Percentiles rank a stretch among this genome's conserved stretches.
phyloP scores from a whole-genome alignment of 371 early-diverging fungal genomes.

The Amoeboaphelidium protococcarum region DNA sequence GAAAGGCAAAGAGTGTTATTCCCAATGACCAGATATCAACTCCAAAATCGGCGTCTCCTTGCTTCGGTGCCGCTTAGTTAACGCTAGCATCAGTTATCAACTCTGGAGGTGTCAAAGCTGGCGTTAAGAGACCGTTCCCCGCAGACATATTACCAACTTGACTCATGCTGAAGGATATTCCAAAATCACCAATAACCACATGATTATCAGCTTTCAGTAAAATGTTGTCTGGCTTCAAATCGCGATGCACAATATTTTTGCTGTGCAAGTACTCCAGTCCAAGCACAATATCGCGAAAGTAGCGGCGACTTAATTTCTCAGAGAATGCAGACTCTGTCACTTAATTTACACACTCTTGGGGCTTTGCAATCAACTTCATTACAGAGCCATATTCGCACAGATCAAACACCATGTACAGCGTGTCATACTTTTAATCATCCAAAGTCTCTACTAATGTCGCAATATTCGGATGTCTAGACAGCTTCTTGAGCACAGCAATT shows the following conservation, averaged over 20 bases:
- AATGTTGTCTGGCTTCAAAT: conserved; percentile 26
- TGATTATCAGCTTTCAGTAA: conserved; percentile 11
- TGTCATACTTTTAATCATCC: conserved; percentile 23
- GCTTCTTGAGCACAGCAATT: conserved; percentile 24
- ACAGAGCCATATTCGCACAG: conserved; percentile 24
- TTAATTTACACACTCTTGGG: too few species aligned
- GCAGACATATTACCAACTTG: neutral
- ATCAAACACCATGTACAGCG: conserved; percentile 27
- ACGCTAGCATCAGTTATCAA: neutral
- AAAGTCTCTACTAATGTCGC: conserved; percentile 21
- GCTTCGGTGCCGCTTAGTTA: too few species aligned
- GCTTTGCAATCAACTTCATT: conserved; percentile 10
- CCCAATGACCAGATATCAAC: conserved; percentile 3
- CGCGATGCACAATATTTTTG: conserved; percentile 21
- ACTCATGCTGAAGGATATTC: conserved; percentile 12
- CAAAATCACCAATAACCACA: conserved; percentile 24
- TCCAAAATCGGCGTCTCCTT: too few species aligned
- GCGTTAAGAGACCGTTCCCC: neutral
- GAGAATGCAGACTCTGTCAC: conserved; percentile 6
- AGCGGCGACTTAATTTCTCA: conserved; percentile 16
- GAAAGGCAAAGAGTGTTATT: conserved; percentile 2
- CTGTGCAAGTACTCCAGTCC: conserved; percentile 25
- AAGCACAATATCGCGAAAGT: conserved; percentile 22
- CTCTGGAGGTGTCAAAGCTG: neutral
- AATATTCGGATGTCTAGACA: conserved; percentile 24